A percentile compares a stretch with the other conserved stretches of the same genome.
Evolutionary conservation across 78 protist genomes (phyloP).

Genomic region (Guillardia theta): DNA sequence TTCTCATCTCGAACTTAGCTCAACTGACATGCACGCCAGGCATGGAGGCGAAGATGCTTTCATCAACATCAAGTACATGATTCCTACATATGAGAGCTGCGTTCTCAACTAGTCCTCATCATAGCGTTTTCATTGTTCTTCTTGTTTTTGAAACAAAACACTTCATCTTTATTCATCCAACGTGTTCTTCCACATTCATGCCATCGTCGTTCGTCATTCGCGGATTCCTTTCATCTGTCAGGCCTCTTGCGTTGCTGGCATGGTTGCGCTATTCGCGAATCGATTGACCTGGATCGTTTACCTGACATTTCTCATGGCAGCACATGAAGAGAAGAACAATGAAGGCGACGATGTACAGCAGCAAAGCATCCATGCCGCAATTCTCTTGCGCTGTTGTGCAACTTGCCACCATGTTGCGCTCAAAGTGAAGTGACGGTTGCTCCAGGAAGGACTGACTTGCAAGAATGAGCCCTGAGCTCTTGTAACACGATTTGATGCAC

Average conservation of each 20-base stretch:
- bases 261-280: too few species aligned
- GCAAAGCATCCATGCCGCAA: background rate
- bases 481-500: background rate
- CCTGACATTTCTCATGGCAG: too few species aligned
- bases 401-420: background rate
- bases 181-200: too few species aligned
- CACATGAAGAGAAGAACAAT: background rate
- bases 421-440: background rate
- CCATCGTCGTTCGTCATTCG: too few species aligned
- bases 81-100: slow-evolving; percentile 85
- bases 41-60: slow-evolving; percentile 84
- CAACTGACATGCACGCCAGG: background rate
- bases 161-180: too few species aligned
- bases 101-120: slow-evolving; percentile 35
- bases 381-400: background rate
- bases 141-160: background rate
- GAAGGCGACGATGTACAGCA: background rate
- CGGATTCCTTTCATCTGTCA: too few species aligned
- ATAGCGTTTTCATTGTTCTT: background rate
- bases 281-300: background rate
- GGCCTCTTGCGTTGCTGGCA: too few species aligned
- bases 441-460: too few species aligned
- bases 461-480: too few species aligned
- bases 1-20: background rate
- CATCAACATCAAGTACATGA: slow-evolving; percentile 90